Conservation (phyloP, 1,284 basidiomycete genomes). For the Uromyces viciae-fabae region DNA sequence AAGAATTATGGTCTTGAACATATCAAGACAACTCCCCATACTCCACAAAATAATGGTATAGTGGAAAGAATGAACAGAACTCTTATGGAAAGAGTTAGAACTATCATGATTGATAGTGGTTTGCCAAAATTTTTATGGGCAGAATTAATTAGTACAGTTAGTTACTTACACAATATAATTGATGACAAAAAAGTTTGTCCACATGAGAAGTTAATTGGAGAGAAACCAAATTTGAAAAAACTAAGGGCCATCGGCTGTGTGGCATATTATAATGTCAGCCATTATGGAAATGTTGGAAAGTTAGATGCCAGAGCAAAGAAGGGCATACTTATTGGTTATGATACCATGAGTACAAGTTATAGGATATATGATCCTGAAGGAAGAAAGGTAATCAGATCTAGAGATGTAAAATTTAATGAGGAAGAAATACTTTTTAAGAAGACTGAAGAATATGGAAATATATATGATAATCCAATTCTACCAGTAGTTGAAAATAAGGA, state of each 20-base stretch:
- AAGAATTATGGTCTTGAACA: neutral
- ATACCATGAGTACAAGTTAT: neutral
- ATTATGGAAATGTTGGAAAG: neutral
- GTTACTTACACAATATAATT: neutral
- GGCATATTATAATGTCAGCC: neutral
- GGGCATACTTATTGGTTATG: neutral
- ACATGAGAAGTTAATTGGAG: neutral
- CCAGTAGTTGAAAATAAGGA: neutral
- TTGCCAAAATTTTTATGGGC: neutral
- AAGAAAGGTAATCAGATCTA: neutral
- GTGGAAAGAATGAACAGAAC: neutral
- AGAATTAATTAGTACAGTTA: neutral
- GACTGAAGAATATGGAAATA: no score
- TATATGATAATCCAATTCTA: neutral
- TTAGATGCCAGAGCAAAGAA: neutral
- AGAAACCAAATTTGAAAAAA: neutral
- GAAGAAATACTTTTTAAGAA: no score
- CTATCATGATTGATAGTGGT: neutral
- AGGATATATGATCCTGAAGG: neutral
- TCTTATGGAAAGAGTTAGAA: neutral
- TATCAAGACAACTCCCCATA: neutral
- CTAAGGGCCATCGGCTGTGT: neutral
- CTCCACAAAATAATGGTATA: neutral
- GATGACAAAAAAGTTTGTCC: neutral
- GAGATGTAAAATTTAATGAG: neutral